Evolutionary conservation across 805 yeast genomes (phyloP), one percentile per base, ranked within the genome.

Genomic region (Yarrowia porcina): DNA sequence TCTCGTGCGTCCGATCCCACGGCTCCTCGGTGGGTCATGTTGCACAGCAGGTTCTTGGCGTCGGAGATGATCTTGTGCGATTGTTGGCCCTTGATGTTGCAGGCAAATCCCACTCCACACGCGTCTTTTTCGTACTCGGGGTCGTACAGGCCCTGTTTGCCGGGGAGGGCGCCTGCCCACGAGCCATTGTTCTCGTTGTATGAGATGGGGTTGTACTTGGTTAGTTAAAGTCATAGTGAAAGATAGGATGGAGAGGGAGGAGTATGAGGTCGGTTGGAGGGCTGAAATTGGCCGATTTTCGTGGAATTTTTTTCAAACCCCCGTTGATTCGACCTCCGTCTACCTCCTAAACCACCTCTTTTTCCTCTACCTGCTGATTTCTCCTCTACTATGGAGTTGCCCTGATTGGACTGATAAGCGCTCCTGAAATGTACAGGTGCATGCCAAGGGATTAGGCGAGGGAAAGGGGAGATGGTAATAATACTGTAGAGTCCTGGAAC

Each of bases 1-100:
- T 93, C 97, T 70, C 91, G 85, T 21, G 97, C 96, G 72, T 92
- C 97, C 1, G 90, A 81, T 65, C 97, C 96, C 65, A 92, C 97
- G 41, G 98, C 98, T 73, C 99, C 99, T 78, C 99, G 85, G 76
- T 93, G 99, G 66, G 97, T 89, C 99, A 93, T 94, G 78, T 94
- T 93, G 79, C 98, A 92, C 63, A 93, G 84, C 70, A 93, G 79
- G 72, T 83, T 84, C 68, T 67, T 80, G 42, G 97, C 97, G 77
- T 94, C 98, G 42, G 96, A 85, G 65, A 93, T 91, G 69, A 93
- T 90, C 73, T 92, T 91, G 79, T 94, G 99, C 61, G 96, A 87
- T 27, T 85, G 83, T 30, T 80, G 73, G 64, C 97, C 97, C 75
- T 91, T 90, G 77, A 92, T 88, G 78, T 93, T 90, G 74, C 97